Evolutionary conservation across 371 early-diverging fungal species (phyloP), one percentile per base, ranked within the genome.

Genomic region (Sporodiniella umbellata): DNA sequence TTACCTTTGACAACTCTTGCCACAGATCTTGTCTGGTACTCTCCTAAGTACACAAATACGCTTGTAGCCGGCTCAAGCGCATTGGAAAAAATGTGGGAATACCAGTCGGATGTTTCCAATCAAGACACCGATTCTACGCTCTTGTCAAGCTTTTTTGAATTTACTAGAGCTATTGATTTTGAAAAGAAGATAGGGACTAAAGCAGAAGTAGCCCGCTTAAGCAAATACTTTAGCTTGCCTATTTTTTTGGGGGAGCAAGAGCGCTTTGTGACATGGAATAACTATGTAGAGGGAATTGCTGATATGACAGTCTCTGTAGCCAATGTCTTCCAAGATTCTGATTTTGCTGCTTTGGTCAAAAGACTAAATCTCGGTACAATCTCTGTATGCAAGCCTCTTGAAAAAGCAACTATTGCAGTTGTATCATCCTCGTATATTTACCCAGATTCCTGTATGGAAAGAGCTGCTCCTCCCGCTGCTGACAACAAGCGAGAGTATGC

Each of bases 401-500:
- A 64, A 22, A 58, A 59, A 15, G 43, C 56, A 6, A 38, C 18
- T n/a, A 69, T 79, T 42, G 83, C 78, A 0, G 66, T 82, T 11
- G 46, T 80, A 24, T 78, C 83, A 1, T 77, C 78, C 14, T 79
- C 79, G 1, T 79, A 67, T 42, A 72, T 80, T 28, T 82, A 79
- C 28, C 33, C 44, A 8, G 70, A 82, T 43, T 63, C 64, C 40
- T 82, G 83, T 50, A 82, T 82, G 83, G 69, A 78, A 23, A 72
- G 65, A 11, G 76, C 78, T 14, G 72, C 72, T 11, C 42, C 75
- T 0, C 50, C 53, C 1, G 63, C 80, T 1, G 81, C 82, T 2
- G 66, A 73, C 17, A 83, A 83, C 58, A 85, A 85, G 55, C 75
- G 81, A 6, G 50, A 45, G 2, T 85, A 79, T 54, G 83, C 83